Conservation (phyloP, 2,329 filamentous ascomycete genomes). For the Calonectria pteridis region DNA sequence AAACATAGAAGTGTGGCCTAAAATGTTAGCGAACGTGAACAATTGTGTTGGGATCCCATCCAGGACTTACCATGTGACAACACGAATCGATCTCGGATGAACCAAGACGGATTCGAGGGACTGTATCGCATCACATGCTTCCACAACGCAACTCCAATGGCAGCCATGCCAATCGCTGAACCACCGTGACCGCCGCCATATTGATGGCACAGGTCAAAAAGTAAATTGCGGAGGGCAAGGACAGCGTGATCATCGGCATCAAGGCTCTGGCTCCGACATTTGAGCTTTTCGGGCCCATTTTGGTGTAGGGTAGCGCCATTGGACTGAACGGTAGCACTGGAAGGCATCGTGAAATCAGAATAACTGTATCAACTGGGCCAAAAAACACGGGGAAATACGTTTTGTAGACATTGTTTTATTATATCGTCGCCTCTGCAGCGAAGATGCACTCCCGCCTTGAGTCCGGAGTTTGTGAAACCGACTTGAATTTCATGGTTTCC, state of each 20-base stretch:
- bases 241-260: conserved; percentile 27
- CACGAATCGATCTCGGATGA: conserved; percentile 71
- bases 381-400: not conserved
- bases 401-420: conserved; percentile 3
- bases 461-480: not conserved
- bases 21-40: no score
- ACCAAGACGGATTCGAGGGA: conserved; percentile 63
- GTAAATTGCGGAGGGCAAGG: conserved; percentile 25
- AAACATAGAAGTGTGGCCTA: conserved; percentile 62
- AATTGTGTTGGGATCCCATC: not conserved
- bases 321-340: not conserved
- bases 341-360: conserved; percentile 20
- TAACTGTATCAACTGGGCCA: not conserved
- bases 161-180: conserved; percentile 29
- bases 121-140: conserved; percentile 71
- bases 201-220: conserved; percentile 26
- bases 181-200: conserved; percentile 29
- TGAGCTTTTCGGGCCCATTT: not conserved
- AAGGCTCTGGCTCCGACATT: conserved; percentile 8
- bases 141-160: conserved; percentile 57
- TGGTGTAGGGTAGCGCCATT: conserved; percentile 8
- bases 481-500: not conserved
- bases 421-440: not conserved
- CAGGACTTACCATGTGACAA: conserved; percentile 63
- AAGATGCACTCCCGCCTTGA: not conserved